Evolutionary conservation across 2,329 filamentous ascomycete species (phyloP), one percentile per base, ranked within the genome.

Genomic region (Fusarium sp.): DNA sequence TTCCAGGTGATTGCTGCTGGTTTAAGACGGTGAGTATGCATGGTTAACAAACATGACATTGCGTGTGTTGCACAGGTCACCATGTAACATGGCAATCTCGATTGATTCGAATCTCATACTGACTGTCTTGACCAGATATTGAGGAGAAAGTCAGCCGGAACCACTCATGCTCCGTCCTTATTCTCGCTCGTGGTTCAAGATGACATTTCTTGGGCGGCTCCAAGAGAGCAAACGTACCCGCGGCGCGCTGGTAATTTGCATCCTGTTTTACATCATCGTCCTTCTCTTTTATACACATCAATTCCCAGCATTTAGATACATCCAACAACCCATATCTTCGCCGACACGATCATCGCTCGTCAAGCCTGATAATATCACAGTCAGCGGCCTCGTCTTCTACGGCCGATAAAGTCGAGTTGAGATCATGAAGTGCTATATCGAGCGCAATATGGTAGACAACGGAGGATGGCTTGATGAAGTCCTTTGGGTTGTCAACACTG

Each of bases 401-500:
- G 69, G 69, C 6, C 65, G 69, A 18, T 30, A 42, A 22, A 64
- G 53, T 12, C 55, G 69, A 32, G 69, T 72, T 2, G 25, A 58
- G 6, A 49, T 42, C 10, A 53, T 72, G 69, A 47, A 61, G n/a
- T 72, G 69, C 8, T 72, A 72, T n/a, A 24, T 72, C 7, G 69
- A 71, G 49, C 65, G 69, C 4, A 72, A 72, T 8, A n/a, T 72
- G 52, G 58, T 67, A 2, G 61, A 72, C 3, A 70, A 72, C 4
- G 69, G 69, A 37, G 69, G 69, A 2, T 72, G 69, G 69, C 57
- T 72, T 1, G 69, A 72, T 7, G 69, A 72, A 24, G 57, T 72
- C 2, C 45, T 72, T 6, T 72, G 69, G 69, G 55, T 72, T 9
- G 65, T 57, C 32, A 72, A 72, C 24, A 72, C 69, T 0, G 16